phyloP scores from a whole-genome alignment of 2,329 filamentous ascomycete species.

The Chaetomiaceae sp. region DNA sequence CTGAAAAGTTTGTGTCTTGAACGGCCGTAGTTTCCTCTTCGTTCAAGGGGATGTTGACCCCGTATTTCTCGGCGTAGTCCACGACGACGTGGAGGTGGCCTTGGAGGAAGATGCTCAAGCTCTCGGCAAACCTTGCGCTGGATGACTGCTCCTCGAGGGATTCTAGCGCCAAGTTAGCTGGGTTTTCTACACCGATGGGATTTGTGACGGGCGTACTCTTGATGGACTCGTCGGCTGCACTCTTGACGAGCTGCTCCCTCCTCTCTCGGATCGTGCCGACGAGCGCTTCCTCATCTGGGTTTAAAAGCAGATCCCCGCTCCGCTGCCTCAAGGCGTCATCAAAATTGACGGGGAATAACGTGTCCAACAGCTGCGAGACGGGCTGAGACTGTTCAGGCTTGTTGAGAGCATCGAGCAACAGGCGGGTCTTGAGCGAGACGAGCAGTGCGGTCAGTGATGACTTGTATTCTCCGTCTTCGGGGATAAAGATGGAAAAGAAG shows the following conservation, averaged over 20 bases:
- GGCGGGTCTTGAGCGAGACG: constrained; percentile 44
- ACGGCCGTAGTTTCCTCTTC: constrained; percentile 26
- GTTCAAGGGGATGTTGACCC: constrained; percentile 33
- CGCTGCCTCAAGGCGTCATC: constrained; percentile 42
- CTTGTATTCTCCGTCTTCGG: constrained; percentile 35
- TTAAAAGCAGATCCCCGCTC: constrained; percentile 44
- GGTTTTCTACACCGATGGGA: neutral
- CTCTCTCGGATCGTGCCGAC: constrained; percentile 40
- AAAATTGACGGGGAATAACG: constrained; percentile 53
- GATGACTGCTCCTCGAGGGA: constrained; percentile 38
- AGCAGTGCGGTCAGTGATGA: constrained; percentile 39
- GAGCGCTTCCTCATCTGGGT: constrained; percentile 46
- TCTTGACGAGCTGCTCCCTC: constrained; percentile 45
- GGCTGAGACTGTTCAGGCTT: constrained; percentile 39
- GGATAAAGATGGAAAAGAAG: constrained; percentile 42
- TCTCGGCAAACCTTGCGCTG: constrained; percentile 34
- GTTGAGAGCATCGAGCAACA: constrained; percentile 50
- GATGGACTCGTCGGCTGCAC: constrained; percentile 46
- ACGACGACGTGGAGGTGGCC: constrained; percentile 30
- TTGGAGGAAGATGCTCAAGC: constrained; percentile 31
- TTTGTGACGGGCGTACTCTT: constrained; percentile 24
- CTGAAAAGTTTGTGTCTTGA: neutral
- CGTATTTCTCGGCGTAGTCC: constrained; percentile 36
- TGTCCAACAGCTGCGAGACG: constrained; percentile 46
- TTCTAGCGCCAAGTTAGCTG: constrained; percentile 22